Percentiles rank a stretch among this genome's conserved stretches.
Conservation (phyloP, 768 basidiomycete genomes). For the Phylloporus sp. region DNA sequence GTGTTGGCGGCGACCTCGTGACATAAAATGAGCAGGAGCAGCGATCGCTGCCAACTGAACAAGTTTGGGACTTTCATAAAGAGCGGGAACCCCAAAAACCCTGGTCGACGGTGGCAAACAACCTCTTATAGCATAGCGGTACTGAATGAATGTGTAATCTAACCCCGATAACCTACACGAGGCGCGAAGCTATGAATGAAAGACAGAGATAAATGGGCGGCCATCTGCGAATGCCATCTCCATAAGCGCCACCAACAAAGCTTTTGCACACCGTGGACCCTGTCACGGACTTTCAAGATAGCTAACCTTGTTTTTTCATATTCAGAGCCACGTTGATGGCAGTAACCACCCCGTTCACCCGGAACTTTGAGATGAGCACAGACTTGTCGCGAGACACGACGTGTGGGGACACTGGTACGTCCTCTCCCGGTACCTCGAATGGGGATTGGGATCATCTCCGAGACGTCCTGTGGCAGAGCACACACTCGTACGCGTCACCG, state of each 20-base stretch:
- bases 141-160: background rate
- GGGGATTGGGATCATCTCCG: conserved; percentile 47
- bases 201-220: conserved; percentile 18
- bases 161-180: conserved; percentile 6
- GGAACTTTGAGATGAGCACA: conserved; percentile 37
- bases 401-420: conserved; percentile 52
- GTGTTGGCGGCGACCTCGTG: conserved; percentile 48
- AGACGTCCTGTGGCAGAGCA: conserved; percentile 51
- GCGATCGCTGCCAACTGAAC: conserved; percentile 8
- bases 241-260: conserved; percentile 16
- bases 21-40: conserved; percentile 19
- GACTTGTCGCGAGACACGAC: conserved; percentile 44
- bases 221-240: conserved; percentile 8
- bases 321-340: conserved; percentile 1
- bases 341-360: too few species aligned
- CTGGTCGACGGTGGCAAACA: background rate
- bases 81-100: background rate
- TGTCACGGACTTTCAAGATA: conserved; percentile 23
- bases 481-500: conserved; percentile 53
- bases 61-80: conserved; percentile 15
- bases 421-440: conserved; percentile 53
- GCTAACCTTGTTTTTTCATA: conserved; percentile 15
- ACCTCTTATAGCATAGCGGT: background rate
- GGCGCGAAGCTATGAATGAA: conserved; percentile 9
- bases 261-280: conserved; percentile 3